Evolutionary conservation across 352 stramenopile species (phyloP), one percentile per base, ranked within the genome.

Genomic region (Phytophthora sojae): DNA sequence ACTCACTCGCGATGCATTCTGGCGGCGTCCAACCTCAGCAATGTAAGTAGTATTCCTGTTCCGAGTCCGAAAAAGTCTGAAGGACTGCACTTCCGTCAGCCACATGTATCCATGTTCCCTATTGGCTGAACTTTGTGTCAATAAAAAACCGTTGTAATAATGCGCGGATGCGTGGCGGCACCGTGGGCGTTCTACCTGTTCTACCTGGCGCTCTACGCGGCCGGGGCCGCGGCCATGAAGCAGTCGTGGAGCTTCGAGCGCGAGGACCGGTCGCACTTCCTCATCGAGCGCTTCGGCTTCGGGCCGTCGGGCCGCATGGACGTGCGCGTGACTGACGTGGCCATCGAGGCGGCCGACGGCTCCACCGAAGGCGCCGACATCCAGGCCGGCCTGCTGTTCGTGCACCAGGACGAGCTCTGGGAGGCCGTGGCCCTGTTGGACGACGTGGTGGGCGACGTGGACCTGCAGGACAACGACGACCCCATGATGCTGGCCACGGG

Each of bases 241-340:
- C 92, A 98, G 71, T 73, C 82, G 21, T 93, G 93, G 82, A 47
- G 30, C 30, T 94, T 97, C 54, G 62, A 71, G 19, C 52, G 73
- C 21, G 93, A 98, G 60, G 77, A 87, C 61, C 85, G 91, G 25
- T 57, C 70, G 37, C 75, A 96, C 52, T 98, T 97, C 74, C 75
- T 95, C 49, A 85, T 98, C 49, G 93, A 98, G 73, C 90, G 88
- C 73, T 98, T 98, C 65, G 93, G 91, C 42, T 97, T 98, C 47
- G 75, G 82, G 7, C 69, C 75, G 5, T 59, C 66, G 11, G 92
- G 91, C 5, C 69, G 75, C 44, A 83, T 97, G 71, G 79, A 96
- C 61, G 64, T 97, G 29, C 78, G 67, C n/a, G 81, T 97, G 19
- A 73, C 66, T 4, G 73, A 81, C 69, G 91, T 97, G 12, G 57